Evolutionary conservation across 345 rosid genomes (phyloP).

Genomic region (Melaleuca quinquenervia): DNA sequence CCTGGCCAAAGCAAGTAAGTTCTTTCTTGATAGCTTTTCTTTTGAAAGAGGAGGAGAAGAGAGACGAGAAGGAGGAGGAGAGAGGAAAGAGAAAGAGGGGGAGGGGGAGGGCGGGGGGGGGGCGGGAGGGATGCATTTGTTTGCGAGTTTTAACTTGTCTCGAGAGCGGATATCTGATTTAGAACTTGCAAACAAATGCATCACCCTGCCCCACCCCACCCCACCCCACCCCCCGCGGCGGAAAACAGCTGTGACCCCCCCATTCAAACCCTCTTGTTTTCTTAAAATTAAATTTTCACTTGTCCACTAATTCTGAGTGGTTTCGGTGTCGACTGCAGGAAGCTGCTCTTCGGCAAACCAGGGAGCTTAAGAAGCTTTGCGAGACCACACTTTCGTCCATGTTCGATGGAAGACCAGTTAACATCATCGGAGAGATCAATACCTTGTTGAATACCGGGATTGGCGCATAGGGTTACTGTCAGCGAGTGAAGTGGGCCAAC

Average conservation of each 20-base stretch:
- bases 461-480: conserved; percentile 15
- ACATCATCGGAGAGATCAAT: conserved; percentile 92
- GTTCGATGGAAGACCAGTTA: conserved; percentile 94
- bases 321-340: conserved; percentile 36
- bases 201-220: too few relatives aligned
- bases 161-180: background rate
- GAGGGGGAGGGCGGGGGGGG: too few relatives aligned
- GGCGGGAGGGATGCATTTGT: too few relatives aligned
- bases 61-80: too few relatives aligned
- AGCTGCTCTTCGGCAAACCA: conserved; percentile 67
- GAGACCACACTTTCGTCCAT: conserved; percentile 81
- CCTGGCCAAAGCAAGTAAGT: conserved; percentile 91
- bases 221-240: too few relatives aligned
- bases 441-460: conserved; percentile 66
- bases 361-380: conserved; percentile 79
- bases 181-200: too few relatives aligned
- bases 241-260: background rate
- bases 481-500: background rate
- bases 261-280: background rate
- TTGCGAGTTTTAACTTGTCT: background rate
- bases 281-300: background rate
- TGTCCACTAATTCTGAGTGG: background rate
- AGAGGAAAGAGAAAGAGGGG: too few relatives aligned
- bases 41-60: too few relatives aligned
- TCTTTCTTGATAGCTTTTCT: background rate